Conservation (phyloP, 805 yeast genomes). For the Pachysolen tannophilus region DNA sequence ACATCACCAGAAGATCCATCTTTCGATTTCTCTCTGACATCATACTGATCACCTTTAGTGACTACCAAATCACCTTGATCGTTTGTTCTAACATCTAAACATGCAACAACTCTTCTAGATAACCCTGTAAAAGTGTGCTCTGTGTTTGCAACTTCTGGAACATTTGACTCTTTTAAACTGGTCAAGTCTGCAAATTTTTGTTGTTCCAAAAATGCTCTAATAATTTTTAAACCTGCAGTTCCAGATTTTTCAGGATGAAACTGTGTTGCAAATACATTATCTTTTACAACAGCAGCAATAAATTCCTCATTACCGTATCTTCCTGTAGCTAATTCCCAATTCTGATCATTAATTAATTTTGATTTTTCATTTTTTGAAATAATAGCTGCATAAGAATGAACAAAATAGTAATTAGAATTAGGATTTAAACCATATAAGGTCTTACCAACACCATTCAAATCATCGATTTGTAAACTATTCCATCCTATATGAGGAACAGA, state of each 20-base stretch:
- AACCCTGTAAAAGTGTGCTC: slow-evolving; percentile 44
- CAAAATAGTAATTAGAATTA: slow-evolving; percentile 77
- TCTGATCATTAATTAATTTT: slow-evolving; percentile 22
- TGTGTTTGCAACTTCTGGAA: slow-evolving; percentile 9
- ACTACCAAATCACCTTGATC: slow-evolving; percentile 95
- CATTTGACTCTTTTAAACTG: neutral
- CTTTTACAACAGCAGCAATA: slow-evolving; percentile 72
- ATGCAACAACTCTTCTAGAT: slow-evolving; percentile 89
- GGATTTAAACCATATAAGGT: slow-evolving; percentile 59
- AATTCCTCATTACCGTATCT: slow-evolving; percentile 73
- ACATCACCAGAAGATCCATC: slow-evolving; percentile 43
- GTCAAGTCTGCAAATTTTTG: slow-evolving; percentile 21
- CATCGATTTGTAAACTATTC: slow-evolving; percentile 39
- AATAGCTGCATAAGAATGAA: slow-evolving; percentile 86
- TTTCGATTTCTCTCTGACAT: slow-evolving; percentile 72
- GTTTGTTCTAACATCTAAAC: slow-evolving; percentile 93
- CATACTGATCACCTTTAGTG: slow-evolving; percentile 97
- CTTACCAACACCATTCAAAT: slow-evolving; percentile 12
- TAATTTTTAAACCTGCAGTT: slow-evolving; percentile 71
- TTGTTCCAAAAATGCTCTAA: slow-evolving; percentile 61
- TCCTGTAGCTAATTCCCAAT: slow-evolving; percentile 71
- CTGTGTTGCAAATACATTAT: slow-evolving; percentile 88
- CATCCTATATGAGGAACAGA: slow-evolving; percentile 98
- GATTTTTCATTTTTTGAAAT: slow-evolving; percentile 30
- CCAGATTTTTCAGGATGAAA: slow-evolving; percentile 99